Base-by-base conservation (phyloP, 345 rosid genomes). In the Camelina neglecta region DNA sequence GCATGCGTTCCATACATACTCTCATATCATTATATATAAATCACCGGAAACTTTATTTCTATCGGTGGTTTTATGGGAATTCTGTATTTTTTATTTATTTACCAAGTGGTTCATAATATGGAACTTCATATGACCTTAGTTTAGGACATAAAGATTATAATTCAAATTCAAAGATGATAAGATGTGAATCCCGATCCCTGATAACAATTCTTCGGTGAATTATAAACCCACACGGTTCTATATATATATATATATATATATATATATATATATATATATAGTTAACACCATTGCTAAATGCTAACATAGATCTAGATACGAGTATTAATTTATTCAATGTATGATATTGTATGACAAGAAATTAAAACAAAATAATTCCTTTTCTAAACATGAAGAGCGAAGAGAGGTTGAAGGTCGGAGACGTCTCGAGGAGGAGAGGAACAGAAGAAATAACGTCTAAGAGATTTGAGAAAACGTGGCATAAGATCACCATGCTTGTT, bases 401-500 rank as follows among this genome's bases (percentile, higher is more conserved):
- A 72, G 29, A 61, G 60, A 72, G 60, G 69, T 39, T 31, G 62
- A 63, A 41, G 60, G 24, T 72, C 60, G 7, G 55, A 39, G 54
- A 24, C 42, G 11, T 51, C 29, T 44, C 55, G 63, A 63, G 54
- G 63, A 63, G 54, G 12, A 51, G 62, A 51, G 2, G 54, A 39
- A 26, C 62, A 73, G 24, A 73, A 73, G 68, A 53, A 41, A 73
- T 18, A 63, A 41, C 70, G 76, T 55, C 35, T 51, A 26, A 73
- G 62, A 62, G 44, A 73, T 53, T 18, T 63, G 24, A 73, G 10
- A 0, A 62, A 5, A 63, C 70, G 62, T 79, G 13, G 84, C 83
- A 6, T 61, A 73, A 48, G 76, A 78, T 63, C 55, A 51, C 62
- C 60, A 63, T 53, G 15, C 36, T 62, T 72, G 12, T 41, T 7